phyloP scores from a whole-genome alignment of 805 yeast genomes.

The Barnettozyma salicaria region DNA sequence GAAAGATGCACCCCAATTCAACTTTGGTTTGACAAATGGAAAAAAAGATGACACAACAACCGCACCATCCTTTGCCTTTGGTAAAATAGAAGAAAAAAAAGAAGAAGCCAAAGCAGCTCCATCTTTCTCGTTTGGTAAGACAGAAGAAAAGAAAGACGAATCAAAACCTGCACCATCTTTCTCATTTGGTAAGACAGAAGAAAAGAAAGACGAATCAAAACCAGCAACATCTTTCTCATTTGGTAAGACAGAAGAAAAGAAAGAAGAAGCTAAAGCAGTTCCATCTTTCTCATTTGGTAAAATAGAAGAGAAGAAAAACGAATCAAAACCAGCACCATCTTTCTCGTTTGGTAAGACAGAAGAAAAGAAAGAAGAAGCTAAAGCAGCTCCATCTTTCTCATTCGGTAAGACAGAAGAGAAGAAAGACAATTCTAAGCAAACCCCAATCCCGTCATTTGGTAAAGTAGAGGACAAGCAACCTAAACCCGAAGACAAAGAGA shows the following conservation, averaged over 20 bases:
- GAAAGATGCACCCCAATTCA: no score
- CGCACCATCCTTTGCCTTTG: slow-evolving; percentile 22
- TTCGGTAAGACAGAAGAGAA: slow-evolving; percentile 21
- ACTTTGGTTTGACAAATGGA: no score
- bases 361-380: slow-evolving; percentile 13
- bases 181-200: slow-evolving; percentile 12
- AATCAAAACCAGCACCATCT: slow-evolving; percentile 17
- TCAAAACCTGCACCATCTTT: slow-evolving; percentile 11
- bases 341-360: slow-evolving; percentile 22
- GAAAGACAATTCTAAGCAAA: slow-evolving; percentile 11
- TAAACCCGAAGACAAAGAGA: slow-evolving; percentile 18
- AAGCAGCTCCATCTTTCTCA: slow-evolving; percentile 21
- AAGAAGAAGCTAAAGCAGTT: slow-evolving; percentile 1
- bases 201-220: slow-evolving; percentile 8
- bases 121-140: slow-evolving; percentile 26
- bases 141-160: slow-evolving; percentile 18
- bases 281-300: slow-evolving; percentile 15
- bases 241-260: slow-evolving; percentile 4
- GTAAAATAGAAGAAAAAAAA: slow-evolving; percentile 10
- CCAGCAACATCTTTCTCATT: slow-evolving; percentile 19
- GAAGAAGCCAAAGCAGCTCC: slow-evolving; percentile 2
- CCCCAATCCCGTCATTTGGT: slow-evolving; percentile 15
- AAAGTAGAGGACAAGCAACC: slow-evolving; percentile 12
- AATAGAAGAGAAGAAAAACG: slow-evolving; percentile 13
- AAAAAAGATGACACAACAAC: slow-evolving; percentile 3